Evolutionary conservation across 805 yeast species (phyloP).

Genomic region (Metschnikowia kofuensis): DNA sequence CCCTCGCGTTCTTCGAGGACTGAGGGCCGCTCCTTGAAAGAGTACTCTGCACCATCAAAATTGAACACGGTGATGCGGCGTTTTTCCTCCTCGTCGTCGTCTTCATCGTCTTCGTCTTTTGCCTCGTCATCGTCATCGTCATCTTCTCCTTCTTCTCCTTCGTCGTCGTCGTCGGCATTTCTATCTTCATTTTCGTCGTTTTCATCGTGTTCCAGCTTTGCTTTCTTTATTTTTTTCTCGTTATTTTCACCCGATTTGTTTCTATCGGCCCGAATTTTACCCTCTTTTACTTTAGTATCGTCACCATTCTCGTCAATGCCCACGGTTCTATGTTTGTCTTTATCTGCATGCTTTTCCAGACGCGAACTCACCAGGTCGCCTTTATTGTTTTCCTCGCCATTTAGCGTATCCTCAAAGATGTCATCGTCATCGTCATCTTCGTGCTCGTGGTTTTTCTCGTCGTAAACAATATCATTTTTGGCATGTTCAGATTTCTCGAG

Average conservation of each 20-base stretch:
- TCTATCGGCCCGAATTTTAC: background rate
- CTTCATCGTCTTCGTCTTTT: slow-evolving; percentile 44
- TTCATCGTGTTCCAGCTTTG: slow-evolving; percentile 11
- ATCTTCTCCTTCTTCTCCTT: slow-evolving; percentile 7
- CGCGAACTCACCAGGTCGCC: too few relatives aligned
- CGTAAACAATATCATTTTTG: slow-evolving; percentile 17
- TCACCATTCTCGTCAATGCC: slow-evolving; percentile 23
- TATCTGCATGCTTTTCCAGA: too few relatives aligned
- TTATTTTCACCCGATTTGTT: slow-evolving; percentile 18
- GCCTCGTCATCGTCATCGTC: slow-evolving; percentile 31
- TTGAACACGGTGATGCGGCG: slow-evolving; percentile 48
- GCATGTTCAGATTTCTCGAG: background rate
- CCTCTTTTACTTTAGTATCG: slow-evolving; percentile 10
- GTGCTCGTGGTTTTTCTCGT: slow-evolving; percentile 5
- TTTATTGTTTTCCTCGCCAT: slow-evolving; percentile 1
- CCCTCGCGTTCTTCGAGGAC: slow-evolving; percentile 93
- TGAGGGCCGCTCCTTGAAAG: slow-evolving; percentile 89
- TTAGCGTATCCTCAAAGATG: slow-evolving; percentile 12
- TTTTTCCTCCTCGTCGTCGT: slow-evolving; percentile 41
- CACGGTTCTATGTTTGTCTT: background rate
- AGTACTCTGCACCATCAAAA: slow-evolving; percentile 76
- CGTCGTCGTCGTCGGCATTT: slow-evolving; percentile 2
- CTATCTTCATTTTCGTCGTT: slow-evolving; percentile 4
- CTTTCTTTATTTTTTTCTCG: slow-evolving; percentile 34
- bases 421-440: slow-evolving; percentile 11